phyloP scores from a whole-genome alignment of 495 filamentous ascomycete genomes.

The Aspergillus conjunctus region DNA sequence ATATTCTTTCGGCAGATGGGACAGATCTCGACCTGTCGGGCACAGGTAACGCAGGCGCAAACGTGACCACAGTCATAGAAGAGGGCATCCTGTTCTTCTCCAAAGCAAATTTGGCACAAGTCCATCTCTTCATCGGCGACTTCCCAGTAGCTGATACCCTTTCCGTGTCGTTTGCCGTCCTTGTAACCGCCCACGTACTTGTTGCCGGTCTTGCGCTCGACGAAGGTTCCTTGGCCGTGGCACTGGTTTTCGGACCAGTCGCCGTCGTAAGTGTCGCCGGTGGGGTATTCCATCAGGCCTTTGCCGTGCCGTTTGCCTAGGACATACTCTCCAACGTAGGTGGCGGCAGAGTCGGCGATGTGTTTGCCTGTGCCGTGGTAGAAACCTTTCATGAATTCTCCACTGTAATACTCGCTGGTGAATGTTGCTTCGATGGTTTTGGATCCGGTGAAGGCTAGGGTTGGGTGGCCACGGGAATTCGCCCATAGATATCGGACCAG shows the following conservation, averaged over 20 bases:
- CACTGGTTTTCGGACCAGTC: constrained; percentile 58
- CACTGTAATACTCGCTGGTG: constrained; percentile 51
- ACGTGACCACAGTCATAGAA: constrained; percentile 71
- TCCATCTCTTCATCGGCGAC: constrained; percentile 64
- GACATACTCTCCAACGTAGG: constrained; percentile 58
- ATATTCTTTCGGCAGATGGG: constrained; percentile 66
- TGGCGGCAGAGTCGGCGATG: constrained; percentile 55
- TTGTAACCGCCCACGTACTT: constrained; percentile 66
- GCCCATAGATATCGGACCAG: constrained; percentile 53
- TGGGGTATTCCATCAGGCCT: constrained; percentile 61
- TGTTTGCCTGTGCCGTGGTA: constrained; percentile 56
- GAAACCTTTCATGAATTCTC: constrained; percentile 50
- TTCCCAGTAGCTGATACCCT: constrained; percentile 64
- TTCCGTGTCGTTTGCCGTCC: constrained; percentile 61
- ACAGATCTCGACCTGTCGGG: constrained; percentile 62
- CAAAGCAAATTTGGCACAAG: constrained; percentile 67
- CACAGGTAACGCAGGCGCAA: constrained; percentile 63
- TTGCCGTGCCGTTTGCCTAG: constrained; percentile 55
- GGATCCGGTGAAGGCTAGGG: constrained; percentile 46
- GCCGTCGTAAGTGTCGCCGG: constrained; percentile 64
- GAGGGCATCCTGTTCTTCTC: constrained; percentile 60
- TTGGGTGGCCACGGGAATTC: constrained; percentile 45
- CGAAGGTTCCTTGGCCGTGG: constrained; percentile 61
- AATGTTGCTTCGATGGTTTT: constrained; percentile 52
- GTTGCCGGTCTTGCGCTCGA: constrained; percentile 62